Base-by-base conservation (phyloP, 108 stramenopile species). In the Cyclostephanos tholiformis region DNA sequence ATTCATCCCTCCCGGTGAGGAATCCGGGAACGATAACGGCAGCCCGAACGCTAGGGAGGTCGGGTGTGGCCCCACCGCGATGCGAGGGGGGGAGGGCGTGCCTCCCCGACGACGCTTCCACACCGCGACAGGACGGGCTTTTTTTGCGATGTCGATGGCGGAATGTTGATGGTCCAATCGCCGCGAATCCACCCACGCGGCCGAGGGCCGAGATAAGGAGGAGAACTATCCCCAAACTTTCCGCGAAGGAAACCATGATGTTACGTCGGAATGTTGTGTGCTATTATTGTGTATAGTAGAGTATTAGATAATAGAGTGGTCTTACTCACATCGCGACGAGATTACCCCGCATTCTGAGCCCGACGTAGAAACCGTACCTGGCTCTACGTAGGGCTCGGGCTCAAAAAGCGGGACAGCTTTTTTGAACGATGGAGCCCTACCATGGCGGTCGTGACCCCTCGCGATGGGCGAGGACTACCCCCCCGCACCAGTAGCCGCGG, bases 11-110 rank as follows among this genome's bases (percentile, higher is more conserved):
- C 26, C 90, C 90, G 11, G 87, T 87, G 41, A 91, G 74, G 49
- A 88, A 91, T 7, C 90, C 88, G 20, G 90, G 88, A 29, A 91
- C 90, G 11, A 91, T 76, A 12, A 91, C 90, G 30, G 87, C 90
- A 7, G 90, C 90, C 6, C 81, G 68, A 43, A 83, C 62, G 41
- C 77, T 63, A 2, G 79, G 74, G 0, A 81, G 65, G 2, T 57
- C n/a, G 25, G 80, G 65, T n/a, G 74, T 36, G 22, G 55, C 43
- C 10, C 68, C 79, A 56, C 44, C 26, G 41, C 59, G 46, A 23
- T 62, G 29, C 4, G 61, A 20, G 41, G 61, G 57, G 23, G n/a
- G 13, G 35, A 19, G 19, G 36, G 61, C 39, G 19, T 62, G 9
- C 22, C 17, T 38, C 30, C 16, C 4, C 19, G 61, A 22, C 22